Evolutionary conservation across 768 basidiomycete genomes (phyloP).

Genomic region (Boletellus ananas): DNA sequence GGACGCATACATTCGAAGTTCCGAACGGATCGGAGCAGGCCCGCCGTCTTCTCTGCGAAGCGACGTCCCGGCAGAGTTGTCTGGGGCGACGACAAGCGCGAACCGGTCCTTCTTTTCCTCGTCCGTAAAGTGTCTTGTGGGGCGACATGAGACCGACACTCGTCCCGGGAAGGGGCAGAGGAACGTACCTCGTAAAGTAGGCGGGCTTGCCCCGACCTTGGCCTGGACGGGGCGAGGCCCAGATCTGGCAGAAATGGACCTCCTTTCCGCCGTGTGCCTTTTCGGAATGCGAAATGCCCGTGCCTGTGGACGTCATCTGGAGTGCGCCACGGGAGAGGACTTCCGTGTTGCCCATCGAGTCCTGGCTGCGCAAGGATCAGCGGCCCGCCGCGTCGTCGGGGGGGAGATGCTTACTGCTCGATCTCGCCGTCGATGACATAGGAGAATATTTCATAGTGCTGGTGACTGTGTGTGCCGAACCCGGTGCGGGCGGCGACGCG

Average conservation of each 20-base stretch:
- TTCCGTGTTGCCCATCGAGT: conserved; percentile 90
- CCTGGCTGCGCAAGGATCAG: conserved; percentile 49
- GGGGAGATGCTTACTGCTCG: conserved; percentile 59
- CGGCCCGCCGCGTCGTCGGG: not conserved
- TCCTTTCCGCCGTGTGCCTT: conserved; percentile 47
- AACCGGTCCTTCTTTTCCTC: conserved; percentile 75
- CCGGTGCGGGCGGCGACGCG: conserved; percentile 73
- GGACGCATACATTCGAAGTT: conserved; percentile 69
- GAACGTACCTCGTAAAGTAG: conserved; percentile 72
- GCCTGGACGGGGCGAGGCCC: conserved; percentile 47
- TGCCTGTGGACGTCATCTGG: conserved; percentile 90
- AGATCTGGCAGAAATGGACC: conserved; percentile 68
- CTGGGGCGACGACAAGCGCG: conserved; percentile 73
- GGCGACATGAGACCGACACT: too few species aligned
- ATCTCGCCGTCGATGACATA: conserved; percentile 78
- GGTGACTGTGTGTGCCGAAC: conserved; percentile 82
- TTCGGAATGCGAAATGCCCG: conserved; percentile 84
- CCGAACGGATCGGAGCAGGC: conserved; percentile 76
- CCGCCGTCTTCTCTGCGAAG: conserved; percentile 64
- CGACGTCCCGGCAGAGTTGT: conserved; percentile 52
- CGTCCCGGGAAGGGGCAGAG: not conserved
- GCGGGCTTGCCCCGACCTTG: conserved; percentile 44
- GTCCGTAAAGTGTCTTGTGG: conserved; percentile 65
- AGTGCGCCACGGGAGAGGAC: conserved; percentile 84
- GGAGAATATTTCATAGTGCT: conserved; percentile 88